Percentiles rank a stretch among this genome's conserved stretches.
These are phyloP conservation scores for Schwanniomyces occidentalis DNA, from an alignment of 805 yeast species.

Conservation along the genomic window DNA sequence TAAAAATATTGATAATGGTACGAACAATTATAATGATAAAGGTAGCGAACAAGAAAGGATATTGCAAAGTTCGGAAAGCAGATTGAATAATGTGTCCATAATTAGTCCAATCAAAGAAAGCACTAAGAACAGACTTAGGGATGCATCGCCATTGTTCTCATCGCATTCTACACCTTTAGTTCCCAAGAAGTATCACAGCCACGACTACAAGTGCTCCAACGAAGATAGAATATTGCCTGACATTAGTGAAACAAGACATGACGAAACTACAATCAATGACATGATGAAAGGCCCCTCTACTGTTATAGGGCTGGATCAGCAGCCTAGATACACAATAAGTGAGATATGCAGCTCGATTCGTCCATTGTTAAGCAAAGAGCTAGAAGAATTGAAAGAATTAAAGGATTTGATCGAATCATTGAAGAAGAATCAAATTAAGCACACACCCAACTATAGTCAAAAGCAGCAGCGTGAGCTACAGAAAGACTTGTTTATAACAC, in stretches of 20 bases:
- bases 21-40: neutral
- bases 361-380: conserved; percentile 17
- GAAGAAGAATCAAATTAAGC: conserved; percentile 2
- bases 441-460: conserved; percentile 2
- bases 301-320: no score
- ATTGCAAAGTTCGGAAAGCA: no score
- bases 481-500: conserved; percentile 8
- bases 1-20: conserved; percentile 12
- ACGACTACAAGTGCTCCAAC: neutral
- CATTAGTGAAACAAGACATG: neutral
- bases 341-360: conserved; percentile 10
- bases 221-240: neutral
- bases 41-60: no score
- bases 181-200: conserved; percentile 1
- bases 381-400: conserved; percentile 16
- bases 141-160: conserved; percentile 13
- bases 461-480: neutral
- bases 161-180: conserved; percentile 28
- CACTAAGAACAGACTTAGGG: conserved; percentile 6
- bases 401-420: conserved; percentile 9
- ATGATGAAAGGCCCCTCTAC: no score
- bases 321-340: neutral
- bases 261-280: no score
- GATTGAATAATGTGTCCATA: neutral
- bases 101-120: neutral